A percentile compares a stretch with the other conserved stretches of the same genome.
These are phyloP conservation scores for Tuber microsphaerosporum DNA, from an alignment of 495 filamentous ascomycete species.

Conservation along the genomic window DNA sequence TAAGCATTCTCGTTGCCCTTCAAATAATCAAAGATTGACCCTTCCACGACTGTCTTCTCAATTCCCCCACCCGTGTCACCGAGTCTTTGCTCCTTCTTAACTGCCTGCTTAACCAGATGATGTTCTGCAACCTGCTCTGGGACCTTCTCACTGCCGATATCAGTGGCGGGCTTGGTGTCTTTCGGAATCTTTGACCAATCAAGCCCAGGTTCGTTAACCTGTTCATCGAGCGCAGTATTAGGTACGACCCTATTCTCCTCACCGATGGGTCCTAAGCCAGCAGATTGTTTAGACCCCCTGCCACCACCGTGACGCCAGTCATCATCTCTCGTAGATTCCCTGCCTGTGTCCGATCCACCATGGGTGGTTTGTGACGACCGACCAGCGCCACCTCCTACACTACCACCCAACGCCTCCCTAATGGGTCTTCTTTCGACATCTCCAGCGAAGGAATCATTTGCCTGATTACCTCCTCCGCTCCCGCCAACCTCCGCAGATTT, in stretches of 20 bases:
- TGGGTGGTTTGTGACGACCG: background rate
- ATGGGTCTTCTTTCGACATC: background rate
- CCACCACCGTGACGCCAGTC: conserved; percentile 8
- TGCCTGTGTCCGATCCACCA: conserved; percentile 2
- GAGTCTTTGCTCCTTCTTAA: background rate
- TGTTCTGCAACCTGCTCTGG: conserved; percentile 51
- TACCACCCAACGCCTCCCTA: conserved; percentile 1
- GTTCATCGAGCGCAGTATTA: conserved; percentile 13
- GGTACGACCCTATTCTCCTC: conserved; percentile 12
- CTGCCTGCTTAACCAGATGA: conserved; percentile 39
- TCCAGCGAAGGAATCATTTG: conserved; percentile 1
- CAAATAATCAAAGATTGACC: background rate
- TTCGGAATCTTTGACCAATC: conserved; percentile 31
- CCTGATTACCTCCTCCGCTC: conserved; percentile 1
- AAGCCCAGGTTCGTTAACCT: conserved; percentile 16
- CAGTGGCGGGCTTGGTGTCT: conserved; percentile 45
- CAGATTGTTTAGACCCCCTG: background rate
- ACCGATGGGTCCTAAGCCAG: background rate
- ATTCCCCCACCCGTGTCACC: conserved; percentile 21
- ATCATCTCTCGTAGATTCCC: conserved; percentile 6
- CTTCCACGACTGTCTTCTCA: background rate
- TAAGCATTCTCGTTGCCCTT: background rate
- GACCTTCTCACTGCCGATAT: conserved; percentile 55
- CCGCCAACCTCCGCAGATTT: conserved; percentile 3
- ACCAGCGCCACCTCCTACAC: background rate